Evolutionary conservation across 129 eudicot species (phyloP), one percentile per base, ranked within the genome.

Genomic region (Chrysanthemum makinoi): DNA sequence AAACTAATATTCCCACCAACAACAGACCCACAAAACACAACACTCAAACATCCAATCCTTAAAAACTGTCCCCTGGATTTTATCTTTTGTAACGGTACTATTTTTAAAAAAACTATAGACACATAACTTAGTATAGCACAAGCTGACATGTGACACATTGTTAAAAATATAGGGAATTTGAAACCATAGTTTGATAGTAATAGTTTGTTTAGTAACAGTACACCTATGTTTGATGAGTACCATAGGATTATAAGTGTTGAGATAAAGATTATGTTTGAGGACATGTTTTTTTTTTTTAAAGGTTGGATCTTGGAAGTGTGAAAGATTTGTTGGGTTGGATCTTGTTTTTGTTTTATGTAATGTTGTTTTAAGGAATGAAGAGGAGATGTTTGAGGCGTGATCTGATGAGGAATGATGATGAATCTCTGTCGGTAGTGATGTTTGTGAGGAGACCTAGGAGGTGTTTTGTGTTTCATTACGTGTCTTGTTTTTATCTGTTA

Each of bases 111-210:
- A 18, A 87, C 83, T 33, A 93, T 85, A 46, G 98, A 93, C 72
- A 93, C 39, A 74, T 93, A 93, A 76, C 98, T 93, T 62, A 93
- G 86, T 69, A 87, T 71, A 8, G 96, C 91, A 73, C 98, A 93
- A 30, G 96, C 96, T 57, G 95, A 78, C 98, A 93, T 93, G 66
- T 93, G 98, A 66, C 96, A 89, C 95, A 93, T 89, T 74, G 98
- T 93, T 69, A 93, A 85, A 60, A 93, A 93, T 5, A 93, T 89
- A 24, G 98, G 98, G 73, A 85, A 93, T 22, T 85, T 76, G 66
- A 93, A 93, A 6, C 87, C 96, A 82, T 93, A 93, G 63, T 87
- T 89, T 24, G 98, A 89, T 46, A 93, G 84, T 33, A 93, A 62
- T 33, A 86, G 77, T 44, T 93, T 93, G 88, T 93, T 93, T 46